Conservation (phyloP, 148 eudicot species). For the Persicaria tinctoria region DNA sequence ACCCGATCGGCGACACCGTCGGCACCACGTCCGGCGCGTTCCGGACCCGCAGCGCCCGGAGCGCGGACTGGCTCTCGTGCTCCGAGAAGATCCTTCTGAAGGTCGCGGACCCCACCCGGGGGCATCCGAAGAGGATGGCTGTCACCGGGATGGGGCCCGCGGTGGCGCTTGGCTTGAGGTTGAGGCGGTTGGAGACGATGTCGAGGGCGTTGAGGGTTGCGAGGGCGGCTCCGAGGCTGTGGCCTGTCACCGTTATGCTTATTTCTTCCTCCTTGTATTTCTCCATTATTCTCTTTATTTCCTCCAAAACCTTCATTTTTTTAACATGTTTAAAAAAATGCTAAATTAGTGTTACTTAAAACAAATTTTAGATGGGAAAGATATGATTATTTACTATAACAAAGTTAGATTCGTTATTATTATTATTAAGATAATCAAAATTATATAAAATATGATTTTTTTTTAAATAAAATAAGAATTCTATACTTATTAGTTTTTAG, state of each 20-base stretch:
- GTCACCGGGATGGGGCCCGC: conserved; percentile 32
- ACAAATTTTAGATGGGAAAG: too few relatives aligned
- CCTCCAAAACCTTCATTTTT: conserved; percentile 37
- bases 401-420: too few relatives aligned
- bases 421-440: too few relatives aligned
- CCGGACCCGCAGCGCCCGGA: conserved; percentile 31
- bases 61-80: conserved; percentile 11
- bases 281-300: conserved; percentile 40
- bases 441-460: too few relatives aligned
- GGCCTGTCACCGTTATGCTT: conserved; percentile 55
- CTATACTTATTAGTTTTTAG: too few relatives aligned
- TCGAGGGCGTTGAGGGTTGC: conserved; percentile 52
- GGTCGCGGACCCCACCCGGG: conserved; percentile 41
- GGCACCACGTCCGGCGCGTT: conserved; percentile 48
- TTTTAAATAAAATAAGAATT: too few relatives aligned
- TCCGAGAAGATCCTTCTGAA: conserved; percentile 26
- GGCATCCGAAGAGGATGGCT: conserved; percentile 30
- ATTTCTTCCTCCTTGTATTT: conserved; percentile 44
- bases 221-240: conserved; percentile 55
- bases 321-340: background rate
- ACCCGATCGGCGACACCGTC: conserved; percentile 41
- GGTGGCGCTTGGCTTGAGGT: conserved; percentile 13
- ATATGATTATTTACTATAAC: too few relatives aligned
- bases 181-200: conserved; percentile 40
- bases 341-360: too few relatives aligned